Conservation (phyloP, 305 asterid genomes). For the Fraxinus nigra region DNA sequence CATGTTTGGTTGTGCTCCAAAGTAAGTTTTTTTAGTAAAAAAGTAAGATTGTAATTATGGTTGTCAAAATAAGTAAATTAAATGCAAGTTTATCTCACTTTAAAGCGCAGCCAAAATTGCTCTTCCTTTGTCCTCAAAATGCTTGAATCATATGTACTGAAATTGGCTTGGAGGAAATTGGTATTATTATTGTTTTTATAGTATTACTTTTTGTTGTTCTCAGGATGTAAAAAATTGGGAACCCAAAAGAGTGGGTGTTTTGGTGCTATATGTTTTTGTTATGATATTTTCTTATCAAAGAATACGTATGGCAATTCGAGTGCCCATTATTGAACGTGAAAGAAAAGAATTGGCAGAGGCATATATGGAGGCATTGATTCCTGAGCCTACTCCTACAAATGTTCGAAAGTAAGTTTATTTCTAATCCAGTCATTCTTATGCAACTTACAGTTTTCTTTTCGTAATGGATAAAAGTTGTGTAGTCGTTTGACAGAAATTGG, state of each 20-base stretch:
- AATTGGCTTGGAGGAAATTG: background rate
- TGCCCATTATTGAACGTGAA: conserved; percentile 70
- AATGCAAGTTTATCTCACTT: background rate
- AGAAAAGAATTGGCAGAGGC: conserved; percentile 76
- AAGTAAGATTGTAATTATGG: background rate
- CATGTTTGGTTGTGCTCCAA: background rate
- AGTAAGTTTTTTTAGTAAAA: background rate
- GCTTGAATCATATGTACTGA: background rate
- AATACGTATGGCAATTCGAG: conserved; percentile 62
- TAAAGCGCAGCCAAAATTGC: background rate
- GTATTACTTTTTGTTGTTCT: conserved; percentile 17
- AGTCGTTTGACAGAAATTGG: background rate
- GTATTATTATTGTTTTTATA: background rate
- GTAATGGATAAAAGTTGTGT: conserved; percentile 11
- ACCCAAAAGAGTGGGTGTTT: conserved; percentile 65
- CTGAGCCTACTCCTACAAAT: conserved; percentile 89
- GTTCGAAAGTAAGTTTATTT: conserved; percentile 59
- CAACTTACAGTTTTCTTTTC: background rate
- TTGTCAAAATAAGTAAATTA: background rate
- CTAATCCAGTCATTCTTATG: conserved; percentile 10
- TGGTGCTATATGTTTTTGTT: conserved; percentile 55
- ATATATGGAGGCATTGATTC: conserved; percentile 92
- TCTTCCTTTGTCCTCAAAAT: background rate
- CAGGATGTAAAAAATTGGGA: conserved; percentile 92
- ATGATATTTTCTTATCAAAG: conserved; percentile 57